phyloP scores from a whole-genome alignment of 305 asterid species.

The Stenogyne calaminthoides region DNA sequence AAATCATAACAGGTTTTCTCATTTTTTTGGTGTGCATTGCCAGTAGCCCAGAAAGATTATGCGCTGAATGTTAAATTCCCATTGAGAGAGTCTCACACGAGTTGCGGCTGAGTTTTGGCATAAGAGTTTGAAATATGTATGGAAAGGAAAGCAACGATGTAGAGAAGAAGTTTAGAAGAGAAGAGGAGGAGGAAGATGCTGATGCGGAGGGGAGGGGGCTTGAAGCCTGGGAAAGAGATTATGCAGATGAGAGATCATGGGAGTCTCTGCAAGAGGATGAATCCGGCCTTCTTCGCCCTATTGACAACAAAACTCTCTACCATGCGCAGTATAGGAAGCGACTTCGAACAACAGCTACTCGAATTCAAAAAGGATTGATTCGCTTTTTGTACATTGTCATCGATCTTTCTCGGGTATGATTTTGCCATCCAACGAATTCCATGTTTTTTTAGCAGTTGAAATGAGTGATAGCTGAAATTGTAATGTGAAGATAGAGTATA shows the following conservation, averaged over 20 bases:
- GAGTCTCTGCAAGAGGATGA: conserved; percentile 98
- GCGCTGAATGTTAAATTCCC: background rate
- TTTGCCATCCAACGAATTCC: background rate
- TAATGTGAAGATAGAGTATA: background rate
- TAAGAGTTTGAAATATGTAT: conserved; percentile 34
- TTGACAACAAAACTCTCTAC: conserved; percentile 78
- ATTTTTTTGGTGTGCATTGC: background rate
- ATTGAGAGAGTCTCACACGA: too few species aligned
- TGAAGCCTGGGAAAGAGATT: conserved; percentile 90
- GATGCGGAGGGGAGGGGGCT: conserved; percentile 56
- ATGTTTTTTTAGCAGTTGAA: background rate
- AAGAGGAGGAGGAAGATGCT: conserved; percentile 86
- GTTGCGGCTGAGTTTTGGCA: background rate
- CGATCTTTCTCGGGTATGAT: conserved; percentile 80
- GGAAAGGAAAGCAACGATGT: conserved; percentile 46
- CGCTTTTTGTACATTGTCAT: conserved; percentile 80
- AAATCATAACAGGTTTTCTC: background rate
- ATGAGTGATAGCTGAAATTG: background rate
- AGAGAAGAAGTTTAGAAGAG: conserved; percentile 48
- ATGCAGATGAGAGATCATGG: conserved; percentile 96
- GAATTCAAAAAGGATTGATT: conserved; percentile 92
- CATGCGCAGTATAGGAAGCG: conserved; percentile 95
- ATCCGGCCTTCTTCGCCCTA: conserved; percentile 88
- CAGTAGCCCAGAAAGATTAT: background rate
- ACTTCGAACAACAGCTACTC: conserved; percentile 64